Percentiles rank a stretch among this genome's conserved stretches.
Evolutionary conservation across 2,329 filamentous ascomycete genomes (phyloP).

Genomic region (Alternaria sp.): DNA sequence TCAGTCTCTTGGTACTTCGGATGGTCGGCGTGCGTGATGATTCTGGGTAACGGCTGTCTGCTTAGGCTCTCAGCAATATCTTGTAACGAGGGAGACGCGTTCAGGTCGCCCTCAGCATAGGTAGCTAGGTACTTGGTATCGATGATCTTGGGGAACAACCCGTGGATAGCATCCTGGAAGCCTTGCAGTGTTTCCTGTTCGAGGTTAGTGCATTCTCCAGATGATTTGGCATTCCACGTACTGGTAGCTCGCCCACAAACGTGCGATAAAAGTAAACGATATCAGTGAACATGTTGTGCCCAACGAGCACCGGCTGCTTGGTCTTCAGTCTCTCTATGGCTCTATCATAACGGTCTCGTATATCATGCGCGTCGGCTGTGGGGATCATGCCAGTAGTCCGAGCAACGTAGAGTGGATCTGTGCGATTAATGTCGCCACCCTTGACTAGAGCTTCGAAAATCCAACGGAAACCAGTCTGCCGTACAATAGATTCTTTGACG

Average conservation of each 20-base stretch:
- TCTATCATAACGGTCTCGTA: conserved; percentile 51
- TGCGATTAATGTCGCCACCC: conserved; percentile 47
- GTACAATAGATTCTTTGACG: conserved; percentile 53
- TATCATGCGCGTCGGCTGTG: conserved; percentile 48
- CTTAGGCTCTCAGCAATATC: conserved; percentile 58
- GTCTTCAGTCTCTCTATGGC: conserved; percentile 55
- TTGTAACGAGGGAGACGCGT: conserved; percentile 59
- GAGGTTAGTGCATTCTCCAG: background rate
- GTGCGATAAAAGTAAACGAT: conserved; percentile 69
- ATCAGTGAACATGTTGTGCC: conserved; percentile 72
- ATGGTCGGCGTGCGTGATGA: conserved; percentile 47
- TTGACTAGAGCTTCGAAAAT: conserved; percentile 58
- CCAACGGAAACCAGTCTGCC: conserved; percentile 61
- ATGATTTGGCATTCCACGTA: background rate
- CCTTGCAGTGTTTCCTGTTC: conserved; percentile 56
- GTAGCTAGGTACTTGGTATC: conserved; percentile 72
- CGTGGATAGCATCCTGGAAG: conserved; percentile 62
- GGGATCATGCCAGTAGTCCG: conserved; percentile 47
- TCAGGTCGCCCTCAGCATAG: conserved; percentile 62
- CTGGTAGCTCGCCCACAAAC: conserved; percentile 67
- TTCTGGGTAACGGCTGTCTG: conserved; percentile 53
- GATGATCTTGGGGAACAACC: conserved; percentile 65
- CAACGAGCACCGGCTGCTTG: conserved; percentile 63
- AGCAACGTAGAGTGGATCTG: conserved; percentile 51
- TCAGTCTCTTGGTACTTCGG: conserved; percentile 53